Evolutionary conservation across 352 stramenopile species (phyloP).

Genomic region (Saprolegnia diclina): DNA sequence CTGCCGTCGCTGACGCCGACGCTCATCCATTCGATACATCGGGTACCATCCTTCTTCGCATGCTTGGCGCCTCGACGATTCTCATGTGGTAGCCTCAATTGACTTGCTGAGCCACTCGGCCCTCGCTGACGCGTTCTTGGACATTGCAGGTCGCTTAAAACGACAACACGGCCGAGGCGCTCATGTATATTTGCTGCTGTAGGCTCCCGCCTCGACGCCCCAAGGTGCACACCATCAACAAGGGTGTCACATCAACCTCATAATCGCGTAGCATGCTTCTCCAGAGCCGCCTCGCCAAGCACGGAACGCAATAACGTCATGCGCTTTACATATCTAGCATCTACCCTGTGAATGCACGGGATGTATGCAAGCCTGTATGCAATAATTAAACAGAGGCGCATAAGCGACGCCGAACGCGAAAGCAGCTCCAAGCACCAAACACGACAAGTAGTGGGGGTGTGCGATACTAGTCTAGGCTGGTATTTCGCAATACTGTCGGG

Average conservation of each 20-base stretch:
- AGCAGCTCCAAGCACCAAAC: no score
- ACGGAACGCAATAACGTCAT: not conserved
- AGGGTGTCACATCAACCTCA: not conserved
- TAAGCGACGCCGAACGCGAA: no score
- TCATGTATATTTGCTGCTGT: not conserved
- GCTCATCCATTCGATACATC: conserved; percentile 51
- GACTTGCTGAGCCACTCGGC: conserved; percentile 73
- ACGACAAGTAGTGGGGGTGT: no score
- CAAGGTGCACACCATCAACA: conserved; percentile 34
- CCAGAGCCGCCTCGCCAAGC: conserved; percentile 35
- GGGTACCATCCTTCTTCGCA: conserved; percentile 52
- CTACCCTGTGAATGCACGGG: no score
- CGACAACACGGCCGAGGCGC: not conserved
- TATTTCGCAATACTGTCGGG: no score
- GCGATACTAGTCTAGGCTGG: no score
- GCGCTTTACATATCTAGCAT: not conserved
- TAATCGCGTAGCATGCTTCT: conserved; percentile 44
- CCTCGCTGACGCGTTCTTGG: conserved; percentile 76
- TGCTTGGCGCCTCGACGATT: conserved; percentile 9
- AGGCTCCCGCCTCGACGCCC: conserved; percentile 63
- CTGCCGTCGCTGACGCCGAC: conserved; percentile 46
- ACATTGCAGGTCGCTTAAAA: conserved; percentile 45
- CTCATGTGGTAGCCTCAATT: not conserved
- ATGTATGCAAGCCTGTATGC: no score
- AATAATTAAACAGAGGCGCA: no score